These are phyloP conservation scores for Oryza australiensis DNA, from an alignment of 176 grass and related monocot genomes.

Conservation along the genomic window DNA sequence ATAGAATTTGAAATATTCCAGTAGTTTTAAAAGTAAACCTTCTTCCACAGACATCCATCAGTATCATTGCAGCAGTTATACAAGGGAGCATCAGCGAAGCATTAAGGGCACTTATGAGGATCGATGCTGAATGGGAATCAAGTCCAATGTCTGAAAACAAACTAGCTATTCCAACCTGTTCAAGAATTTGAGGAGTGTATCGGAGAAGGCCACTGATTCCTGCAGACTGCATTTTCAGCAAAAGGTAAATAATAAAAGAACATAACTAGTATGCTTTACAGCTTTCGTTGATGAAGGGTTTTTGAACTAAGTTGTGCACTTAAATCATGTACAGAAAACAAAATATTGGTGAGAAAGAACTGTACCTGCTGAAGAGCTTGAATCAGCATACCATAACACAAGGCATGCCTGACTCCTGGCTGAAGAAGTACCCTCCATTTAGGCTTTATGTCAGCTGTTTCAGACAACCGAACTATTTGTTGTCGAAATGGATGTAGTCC, in stretches of 20 bases:
- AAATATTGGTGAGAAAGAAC: neutral
- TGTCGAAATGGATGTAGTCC: constrained; percentile 45
- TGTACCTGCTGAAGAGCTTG: constrained; percentile 88
- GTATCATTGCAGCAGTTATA: constrained; percentile 78
- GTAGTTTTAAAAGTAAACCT: constrained; percentile 45
- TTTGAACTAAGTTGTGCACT: neutral
- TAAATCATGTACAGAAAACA: constrained; percentile 1
- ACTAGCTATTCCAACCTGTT: constrained; percentile 66
- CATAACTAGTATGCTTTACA: neutral
- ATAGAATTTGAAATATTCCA: neutral
- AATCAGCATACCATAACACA: constrained; percentile 72
- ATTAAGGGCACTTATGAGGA: constrained; percentile 73
- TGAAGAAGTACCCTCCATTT: constrained; percentile 70
- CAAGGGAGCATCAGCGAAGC: constrained; percentile 85
- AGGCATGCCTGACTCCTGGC: constrained; percentile 75
- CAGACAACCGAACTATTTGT: constrained; percentile 61
- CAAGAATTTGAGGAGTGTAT: constrained; percentile 79
- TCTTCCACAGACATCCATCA: constrained; percentile 85
- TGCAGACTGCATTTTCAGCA: constrained; percentile 61
- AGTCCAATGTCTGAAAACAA: constrained; percentile 71
- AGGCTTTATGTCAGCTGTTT: constrained; percentile 56
- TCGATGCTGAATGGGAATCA: constrained; percentile 60
- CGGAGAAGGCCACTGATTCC: constrained; percentile 82
- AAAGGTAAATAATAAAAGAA: constrained; percentile 9
- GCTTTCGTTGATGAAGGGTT: neutral